These are phyloP conservation scores for Monosporozyma unispora DNA, from an alignment of 805 yeast genomes.

Conservation along the genomic window DNA sequence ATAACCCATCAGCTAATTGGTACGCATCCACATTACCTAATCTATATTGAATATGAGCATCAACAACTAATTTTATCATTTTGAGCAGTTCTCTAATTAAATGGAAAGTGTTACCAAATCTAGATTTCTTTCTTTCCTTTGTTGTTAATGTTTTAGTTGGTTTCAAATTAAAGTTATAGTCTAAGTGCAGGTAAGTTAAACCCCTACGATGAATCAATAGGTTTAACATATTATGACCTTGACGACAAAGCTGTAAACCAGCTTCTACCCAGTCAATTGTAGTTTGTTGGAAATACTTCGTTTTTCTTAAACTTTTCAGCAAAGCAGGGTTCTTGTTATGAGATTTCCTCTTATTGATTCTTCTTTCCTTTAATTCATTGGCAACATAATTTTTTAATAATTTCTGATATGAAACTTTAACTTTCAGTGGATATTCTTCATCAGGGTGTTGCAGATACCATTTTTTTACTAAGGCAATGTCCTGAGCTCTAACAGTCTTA, in stretches of 20 bases:
- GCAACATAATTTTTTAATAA: slow-evolving; percentile 67
- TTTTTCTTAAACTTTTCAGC: slow-evolving; percentile 55
- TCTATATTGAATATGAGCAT: slow-evolving; percentile 85
- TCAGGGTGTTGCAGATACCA: slow-evolving; percentile 74
- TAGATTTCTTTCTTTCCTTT: slow-evolving; percentile 87
- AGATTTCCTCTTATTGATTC: slow-evolving; percentile 34
- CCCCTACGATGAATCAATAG: slow-evolving; percentile 85
- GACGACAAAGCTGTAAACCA: slow-evolving; percentile 85
- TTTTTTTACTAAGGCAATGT: slow-evolving; percentile 71
- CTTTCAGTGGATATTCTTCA: slow-evolving; percentile 58
- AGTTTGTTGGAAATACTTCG: slow-evolving; percentile 87
- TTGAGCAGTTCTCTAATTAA: slow-evolving; percentile 81
- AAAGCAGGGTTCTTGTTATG: slow-evolving; percentile 34
- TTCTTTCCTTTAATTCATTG: slow-evolving; percentile 50
- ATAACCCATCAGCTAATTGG: slow-evolving; percentile 89
- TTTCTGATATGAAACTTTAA: slow-evolving; percentile 81
- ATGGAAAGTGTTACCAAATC: slow-evolving; percentile 96
- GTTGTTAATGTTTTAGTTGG: slow-evolving; percentile 96
- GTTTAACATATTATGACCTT: slow-evolving; percentile 90
- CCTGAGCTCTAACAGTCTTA: slow-evolving; percentile 70
- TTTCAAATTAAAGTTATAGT: slow-evolving; percentile 89
- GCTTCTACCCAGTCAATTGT: slow-evolving; percentile 98
- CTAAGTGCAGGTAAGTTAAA: slow-evolving; percentile 83
- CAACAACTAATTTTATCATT: slow-evolving; percentile 78
- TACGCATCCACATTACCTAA: slow-evolving; percentile 86